Evolutionary conservation across 495 filamentous ascomycete species (phyloP), one percentile per base, ranked within the genome.

Genomic region (Pseudomonodictys pantanalensis): DNA sequence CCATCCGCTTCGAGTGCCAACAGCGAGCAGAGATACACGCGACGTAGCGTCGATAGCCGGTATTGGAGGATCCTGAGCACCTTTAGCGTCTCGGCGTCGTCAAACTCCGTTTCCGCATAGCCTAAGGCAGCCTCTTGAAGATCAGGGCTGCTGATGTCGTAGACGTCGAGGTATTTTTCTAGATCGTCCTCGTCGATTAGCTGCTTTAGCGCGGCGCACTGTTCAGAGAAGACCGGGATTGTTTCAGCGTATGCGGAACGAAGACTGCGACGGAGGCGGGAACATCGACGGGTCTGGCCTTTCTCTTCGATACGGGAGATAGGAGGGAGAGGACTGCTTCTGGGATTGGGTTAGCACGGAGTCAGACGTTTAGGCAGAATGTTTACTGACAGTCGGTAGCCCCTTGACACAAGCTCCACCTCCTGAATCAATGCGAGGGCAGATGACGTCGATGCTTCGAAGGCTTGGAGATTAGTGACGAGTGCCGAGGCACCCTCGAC

Each of bases 401-500:
- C 93, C 64, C 92, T 83, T 35, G 92, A 92, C 11, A 97, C 92
- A 47, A 97, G 78, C 73, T 97, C 93, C 18, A 97, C 92, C 71
- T 98, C 93, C 74, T 97, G 92, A 58, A 98, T 88, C 49, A 97
- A 82, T 29, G 86, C 86, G 29, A 98, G 77, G 1, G 91, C 87
- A 24, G 90, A 85, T 50, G 86, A 86, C 30, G 83, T 86, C 28
- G 88, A 86, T 28, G 86, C 82, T 71, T 97, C 91, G 60, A 95
- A 91, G 22, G 87, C 84, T 62, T 93, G 92, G 35, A 90, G 83
- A 61, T 82, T 84, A 24, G 82, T 76, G 54, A 95, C 85, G 57
- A 97, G 87, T 0, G 72, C 68, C 8, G 83, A 81, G n/a, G 88
- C 88, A 56, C 85, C 85, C 25, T 85, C 79, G 41, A 97, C 77